A percentile compares a stretch with the other conserved stretches of the same genome.
Conservation (phyloP, 768 basidiomycete genomes). For the Naematelia encephala region DNA sequence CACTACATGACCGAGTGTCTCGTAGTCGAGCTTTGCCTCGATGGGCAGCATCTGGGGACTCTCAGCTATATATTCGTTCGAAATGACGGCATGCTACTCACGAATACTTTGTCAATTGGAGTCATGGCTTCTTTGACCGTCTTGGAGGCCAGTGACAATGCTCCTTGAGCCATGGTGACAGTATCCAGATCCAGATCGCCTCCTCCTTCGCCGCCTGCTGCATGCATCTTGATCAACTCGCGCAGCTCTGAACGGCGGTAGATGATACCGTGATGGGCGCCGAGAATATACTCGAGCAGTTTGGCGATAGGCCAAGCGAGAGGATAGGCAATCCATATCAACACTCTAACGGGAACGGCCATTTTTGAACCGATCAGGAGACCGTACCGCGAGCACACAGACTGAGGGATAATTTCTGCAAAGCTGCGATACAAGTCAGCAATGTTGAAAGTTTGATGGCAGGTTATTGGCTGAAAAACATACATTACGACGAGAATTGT, state of each 20-base stretch:
- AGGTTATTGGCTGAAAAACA: slow-evolving; percentile 50
- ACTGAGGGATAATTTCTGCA: slow-evolving; percentile 87
- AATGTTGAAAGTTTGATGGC: background rate
- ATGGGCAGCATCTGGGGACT: slow-evolving; percentile 88
- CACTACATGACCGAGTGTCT: slow-evolving; percentile 70
- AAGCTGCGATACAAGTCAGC: slow-evolving; percentile 58
- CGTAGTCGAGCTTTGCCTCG: slow-evolving; percentile 75
- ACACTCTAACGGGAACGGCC: slow-evolving; percentile 64
- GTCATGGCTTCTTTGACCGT: slow-evolving; percentile 48
- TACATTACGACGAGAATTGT: slow-evolving; percentile 84
- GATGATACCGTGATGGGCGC: slow-evolving; percentile 84
- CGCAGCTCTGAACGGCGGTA: slow-evolving; percentile 80
- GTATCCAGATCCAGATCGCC: slow-evolving; percentile 85
- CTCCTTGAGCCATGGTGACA: slow-evolving; percentile 83
- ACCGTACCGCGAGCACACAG: slow-evolving; percentile 85
- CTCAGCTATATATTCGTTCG: background rate
- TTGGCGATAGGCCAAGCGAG: slow-evolving; percentile 84
- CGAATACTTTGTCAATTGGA: slow-evolving; percentile 40
- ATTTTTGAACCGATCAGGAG: slow-evolving; percentile 83
- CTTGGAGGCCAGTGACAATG: slow-evolving; percentile 80
- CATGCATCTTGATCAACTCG: slow-evolving; percentile 85
- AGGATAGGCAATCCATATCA: slow-evolving; percentile 67
- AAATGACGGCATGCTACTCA: slow-evolving; percentile 8
- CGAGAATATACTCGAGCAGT: slow-evolving; percentile 70
- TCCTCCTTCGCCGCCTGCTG: slow-evolving; percentile 63